Evolutionary conservation across 805 yeast genomes (phyloP).

Genomic region (Starmerella floris): DNA sequence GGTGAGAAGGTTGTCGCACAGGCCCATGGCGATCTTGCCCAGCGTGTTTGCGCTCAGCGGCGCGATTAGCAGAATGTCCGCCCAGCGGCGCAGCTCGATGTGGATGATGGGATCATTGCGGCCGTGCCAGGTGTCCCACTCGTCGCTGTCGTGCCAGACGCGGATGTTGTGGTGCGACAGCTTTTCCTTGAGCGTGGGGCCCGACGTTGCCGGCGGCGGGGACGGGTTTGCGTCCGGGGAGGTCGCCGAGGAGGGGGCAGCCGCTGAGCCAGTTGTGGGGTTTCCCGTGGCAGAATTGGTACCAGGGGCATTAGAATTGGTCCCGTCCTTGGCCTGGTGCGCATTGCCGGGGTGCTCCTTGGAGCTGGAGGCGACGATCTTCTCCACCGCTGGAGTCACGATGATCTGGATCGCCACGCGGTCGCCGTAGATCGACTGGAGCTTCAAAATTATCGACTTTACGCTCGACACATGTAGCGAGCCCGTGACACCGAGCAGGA

Average conservation of each 20-base stretch:
- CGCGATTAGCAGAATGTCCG: conserved; percentile 58
- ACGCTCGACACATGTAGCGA: conserved; percentile 73
- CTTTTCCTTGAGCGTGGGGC: conserved; percentile 2
- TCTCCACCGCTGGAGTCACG: conserved; percentile 73
- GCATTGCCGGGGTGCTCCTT: conserved; percentile 2
- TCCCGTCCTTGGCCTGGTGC: not conserved
- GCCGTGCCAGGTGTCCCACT: conserved; percentile 78
- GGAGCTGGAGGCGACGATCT: conserved; percentile 37
- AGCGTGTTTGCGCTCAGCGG: conserved; percentile 89
- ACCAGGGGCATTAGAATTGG: not conserved
- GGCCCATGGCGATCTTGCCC: conserved; percentile 76
- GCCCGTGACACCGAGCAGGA: conserved; percentile 78
- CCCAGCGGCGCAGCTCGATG: conserved; percentile 66
- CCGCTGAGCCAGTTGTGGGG: not conserved
- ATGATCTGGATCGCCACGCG: conserved; percentile 74
- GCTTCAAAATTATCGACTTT: conserved; percentile 62
- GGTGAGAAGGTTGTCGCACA: conserved; percentile 84
- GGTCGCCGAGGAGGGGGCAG: not conserved
- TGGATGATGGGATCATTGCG: conserved; percentile 86
- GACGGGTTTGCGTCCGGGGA: not conserved
- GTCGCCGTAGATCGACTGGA: conserved; percentile 69
- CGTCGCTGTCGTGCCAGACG: conserved; percentile 88
- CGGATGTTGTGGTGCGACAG: conserved; percentile 30
- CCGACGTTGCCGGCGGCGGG: not conserved
- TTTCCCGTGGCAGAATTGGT: not conserved